phyloP scores from a whole-genome alignment of 2,329 filamentous ascomycete species.

The Raffaelea ambrosiae region DNA sequence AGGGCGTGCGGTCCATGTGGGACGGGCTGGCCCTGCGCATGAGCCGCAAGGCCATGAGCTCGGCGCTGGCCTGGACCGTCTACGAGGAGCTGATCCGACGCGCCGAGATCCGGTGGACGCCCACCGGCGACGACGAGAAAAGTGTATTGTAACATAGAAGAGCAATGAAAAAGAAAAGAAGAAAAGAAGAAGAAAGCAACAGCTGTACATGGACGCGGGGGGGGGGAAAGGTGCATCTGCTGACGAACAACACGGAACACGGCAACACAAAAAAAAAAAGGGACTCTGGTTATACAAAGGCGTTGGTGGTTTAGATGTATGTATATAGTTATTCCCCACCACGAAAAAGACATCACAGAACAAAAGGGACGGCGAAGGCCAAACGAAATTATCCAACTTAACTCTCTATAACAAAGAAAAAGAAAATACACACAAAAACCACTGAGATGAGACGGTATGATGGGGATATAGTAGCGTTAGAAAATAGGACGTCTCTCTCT shows the following conservation, averaged over 20 bases:
- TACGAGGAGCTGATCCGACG: slow-evolving; percentile 88
- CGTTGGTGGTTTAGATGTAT: too few species aligned
- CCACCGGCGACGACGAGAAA: neutral
- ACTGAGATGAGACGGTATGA: neutral
- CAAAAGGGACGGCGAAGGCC: too few species aligned
- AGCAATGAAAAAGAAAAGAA: neutral
- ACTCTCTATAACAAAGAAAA: neutral
- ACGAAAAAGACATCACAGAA: too few species aligned
- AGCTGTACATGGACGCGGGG: too few species aligned
- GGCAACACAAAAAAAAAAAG: too few species aligned
- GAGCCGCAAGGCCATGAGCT: slow-evolving; percentile 84
- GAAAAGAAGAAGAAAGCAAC: neutral
- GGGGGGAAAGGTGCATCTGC: too few species aligned
- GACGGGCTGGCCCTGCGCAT: slow-evolving; percentile 82
- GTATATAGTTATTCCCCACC: too few species aligned
- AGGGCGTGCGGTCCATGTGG: slow-evolving; percentile 72
- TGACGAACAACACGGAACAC: too few species aligned
- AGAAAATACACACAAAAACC: slow-evolving; percentile 1
- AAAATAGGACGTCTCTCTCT: too few species aligned
- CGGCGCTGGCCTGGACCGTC: slow-evolving; percentile 92
- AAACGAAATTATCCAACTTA: too few species aligned
- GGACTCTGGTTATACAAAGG: too few species aligned
- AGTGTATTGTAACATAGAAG: neutral
- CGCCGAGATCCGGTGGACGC: slow-evolving; percentile 35
- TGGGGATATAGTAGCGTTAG: too few species aligned